Conservation (phyloP, 441 rosid species). For the Mallotus japonicus region DNA sequence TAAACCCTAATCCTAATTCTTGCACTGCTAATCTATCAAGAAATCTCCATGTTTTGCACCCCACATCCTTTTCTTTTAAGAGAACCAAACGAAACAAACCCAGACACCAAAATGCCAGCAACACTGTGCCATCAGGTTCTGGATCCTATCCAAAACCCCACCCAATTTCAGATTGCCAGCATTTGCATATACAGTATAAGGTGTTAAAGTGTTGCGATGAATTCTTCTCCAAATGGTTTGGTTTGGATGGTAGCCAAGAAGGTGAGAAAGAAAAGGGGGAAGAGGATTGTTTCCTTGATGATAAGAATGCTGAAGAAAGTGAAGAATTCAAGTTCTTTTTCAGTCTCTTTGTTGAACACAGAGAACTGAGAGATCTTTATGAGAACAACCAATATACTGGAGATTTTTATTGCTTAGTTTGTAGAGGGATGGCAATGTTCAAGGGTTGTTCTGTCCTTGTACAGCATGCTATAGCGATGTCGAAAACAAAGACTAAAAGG, state of each 20-base stretch:
- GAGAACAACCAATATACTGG: constrained; percentile 51
- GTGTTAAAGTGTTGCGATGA: constrained; percentile 28
- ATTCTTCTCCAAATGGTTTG: constrained; percentile 31
- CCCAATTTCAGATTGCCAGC: too few species aligned
- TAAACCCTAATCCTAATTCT: constrained; percentile 35
- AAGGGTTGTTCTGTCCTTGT: constrained; percentile 57
- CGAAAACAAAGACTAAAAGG: constrained; percentile 46
- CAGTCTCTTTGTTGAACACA: constrained; percentile 44
- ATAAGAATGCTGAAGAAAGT: constrained; percentile 26
- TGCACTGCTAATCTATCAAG: constrained; percentile 25
- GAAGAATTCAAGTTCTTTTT: constrained; percentile 47
- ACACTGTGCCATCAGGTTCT: neutral
- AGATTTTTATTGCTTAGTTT: constrained; percentile 68
- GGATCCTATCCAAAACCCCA: constrained; percentile 25
- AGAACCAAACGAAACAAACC: constrained; percentile 10
- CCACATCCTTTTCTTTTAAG: constrained; percentile 28
- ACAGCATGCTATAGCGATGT: constrained; percentile 54
- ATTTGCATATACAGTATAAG: constrained; percentile 39
- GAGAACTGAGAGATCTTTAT: constrained; percentile 55
- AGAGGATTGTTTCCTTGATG: constrained; percentile 26
- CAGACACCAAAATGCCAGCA: constrained; percentile 13
- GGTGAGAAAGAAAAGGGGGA: too few species aligned
- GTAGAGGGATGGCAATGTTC: constrained; percentile 54
- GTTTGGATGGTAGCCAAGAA: too few species aligned
- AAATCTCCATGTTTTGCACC: constrained; percentile 31